Conservation (phyloP, 306 rosid genomes). For the Argentina anserina region DNA sequence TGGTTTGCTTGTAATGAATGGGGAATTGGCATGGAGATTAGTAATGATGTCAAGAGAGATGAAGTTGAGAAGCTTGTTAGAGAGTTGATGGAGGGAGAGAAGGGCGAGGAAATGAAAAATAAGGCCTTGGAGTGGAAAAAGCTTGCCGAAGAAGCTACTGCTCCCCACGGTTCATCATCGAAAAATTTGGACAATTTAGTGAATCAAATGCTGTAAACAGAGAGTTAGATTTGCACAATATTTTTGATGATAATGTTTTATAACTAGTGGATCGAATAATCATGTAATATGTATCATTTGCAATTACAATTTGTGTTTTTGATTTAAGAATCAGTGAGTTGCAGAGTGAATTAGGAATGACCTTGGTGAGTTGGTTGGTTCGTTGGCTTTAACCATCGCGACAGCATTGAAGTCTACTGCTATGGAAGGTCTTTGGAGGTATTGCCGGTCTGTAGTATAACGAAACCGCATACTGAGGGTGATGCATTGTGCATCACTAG, state of each 20-base stretch:
- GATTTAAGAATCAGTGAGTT: neutral
- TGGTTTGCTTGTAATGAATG: conserved; percentile 9
- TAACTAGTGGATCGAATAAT: neutral
- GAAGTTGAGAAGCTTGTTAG: conserved; percentile 12
- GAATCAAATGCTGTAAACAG: neutral
- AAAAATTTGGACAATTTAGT: neutral
- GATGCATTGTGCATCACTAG: no score
- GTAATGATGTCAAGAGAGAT: conserved; percentile 21
- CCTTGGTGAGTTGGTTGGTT: no score
- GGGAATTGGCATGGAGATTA: conserved; percentile 24
- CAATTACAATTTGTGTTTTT: neutral
- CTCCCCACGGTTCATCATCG: conserved; percentile 5
- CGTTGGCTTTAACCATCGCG: no score
- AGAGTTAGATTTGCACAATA: neutral
- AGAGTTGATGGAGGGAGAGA: conserved; percentile 11
- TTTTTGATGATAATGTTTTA: neutral
- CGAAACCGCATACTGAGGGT: no score
- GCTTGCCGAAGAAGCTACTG: neutral
- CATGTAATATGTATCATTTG: neutral
- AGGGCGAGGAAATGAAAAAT: conserved; percentile 8
- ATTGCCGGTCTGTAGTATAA: no score
- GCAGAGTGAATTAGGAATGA: no score
- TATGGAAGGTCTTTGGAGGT: no score
- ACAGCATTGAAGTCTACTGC: no score
- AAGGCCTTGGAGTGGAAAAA: conserved; percentile 4